These are phyloP conservation scores for Coelastrella sp. DNA, from an alignment of 139 green algal species.

Conservation along the genomic window DNA sequence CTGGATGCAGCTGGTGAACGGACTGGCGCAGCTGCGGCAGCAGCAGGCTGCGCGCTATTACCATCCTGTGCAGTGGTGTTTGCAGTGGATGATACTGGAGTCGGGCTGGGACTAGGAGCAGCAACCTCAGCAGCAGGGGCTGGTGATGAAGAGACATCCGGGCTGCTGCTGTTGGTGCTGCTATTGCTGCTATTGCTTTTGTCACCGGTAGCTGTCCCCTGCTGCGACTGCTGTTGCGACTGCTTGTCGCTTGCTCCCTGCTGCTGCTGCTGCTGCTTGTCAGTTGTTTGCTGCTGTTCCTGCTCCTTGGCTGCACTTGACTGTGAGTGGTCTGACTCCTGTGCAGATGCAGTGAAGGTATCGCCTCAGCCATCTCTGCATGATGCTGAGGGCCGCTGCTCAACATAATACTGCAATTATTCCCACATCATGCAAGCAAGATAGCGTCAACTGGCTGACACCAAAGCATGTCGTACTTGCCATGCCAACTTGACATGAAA, in stretches of 20 bases:
- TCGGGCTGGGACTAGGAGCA: neutral
- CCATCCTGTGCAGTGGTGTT: constrained; percentile 3
- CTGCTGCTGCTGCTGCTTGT: constrained; percentile 2
- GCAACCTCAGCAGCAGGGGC: neutral
- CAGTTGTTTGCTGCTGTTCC: neutral
- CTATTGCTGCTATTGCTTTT: neutral
- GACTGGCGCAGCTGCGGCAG: neutral
- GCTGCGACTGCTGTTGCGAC: neutral
- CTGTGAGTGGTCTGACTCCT: neutral
- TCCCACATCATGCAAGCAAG: neutral
- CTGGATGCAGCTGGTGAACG: neutral
- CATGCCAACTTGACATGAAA: neutral
- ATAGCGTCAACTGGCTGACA: neutral
- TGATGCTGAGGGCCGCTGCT: no score
- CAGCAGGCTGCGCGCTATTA: neutral
- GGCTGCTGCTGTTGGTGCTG: neutral
- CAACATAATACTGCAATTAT: no score
- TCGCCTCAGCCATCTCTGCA: neutral
- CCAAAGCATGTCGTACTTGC: no score
- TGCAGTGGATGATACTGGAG: neutral
- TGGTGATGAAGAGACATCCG: neutral
- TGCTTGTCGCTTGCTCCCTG: neutral
- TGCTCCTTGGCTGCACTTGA: no score
- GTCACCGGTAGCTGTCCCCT: neutral
- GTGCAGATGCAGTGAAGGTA: neutral